Evolutionary conservation across 768 basidiomycete species (phyloP), one percentile per base, ranked within the genome.

Genomic region (Kwoniella europaea): DNA sequence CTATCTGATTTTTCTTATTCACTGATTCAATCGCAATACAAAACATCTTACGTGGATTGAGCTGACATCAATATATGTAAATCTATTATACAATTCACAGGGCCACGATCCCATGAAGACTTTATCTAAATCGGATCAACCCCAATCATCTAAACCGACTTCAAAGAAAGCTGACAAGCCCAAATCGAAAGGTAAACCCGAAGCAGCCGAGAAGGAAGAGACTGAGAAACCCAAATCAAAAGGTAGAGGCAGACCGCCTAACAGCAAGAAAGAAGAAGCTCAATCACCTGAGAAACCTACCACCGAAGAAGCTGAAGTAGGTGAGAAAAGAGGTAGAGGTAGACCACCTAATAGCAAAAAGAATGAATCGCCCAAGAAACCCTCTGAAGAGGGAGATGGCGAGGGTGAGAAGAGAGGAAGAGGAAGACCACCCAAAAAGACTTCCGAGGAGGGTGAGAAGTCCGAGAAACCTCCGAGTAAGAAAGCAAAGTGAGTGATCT

Each of bases 101-200:
- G 81, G 81, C 7, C 81, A 82, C 67, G 81, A 82, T 62, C 79
- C 79, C 20, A 69, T 82, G 61, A 82, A 82, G 62, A 74, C 76
- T 10, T 22, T 75, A 4, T 20, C 55, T 35, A 63, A 67, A 41
- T 57, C 65, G 7, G 67, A 69, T 18, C 62, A 71, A 73, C 42
- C 53, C 55, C 60, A 61, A n/a, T 20, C 24, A 6, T 50, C 46
- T 15, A 67, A 68, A 63, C 66, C 67, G 53, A 22, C 71, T 44
- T 64, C 53, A 20, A 68, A 72, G 56, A 72, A 68, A 62, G 69
- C 69, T 20, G 65, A 67, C n/a, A 71, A 67, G 42, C 71, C 65
- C 13, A 63, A 46, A 50, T 71, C 71, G 5, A 61, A 52, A 27
- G 68, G 68, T 29, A 65, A 69, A 52, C 13, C 60, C 18, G 46